Conservation (phyloP, 2,329 filamentous ascomycete genomes). For the Cryphonectria japonica region DNA sequence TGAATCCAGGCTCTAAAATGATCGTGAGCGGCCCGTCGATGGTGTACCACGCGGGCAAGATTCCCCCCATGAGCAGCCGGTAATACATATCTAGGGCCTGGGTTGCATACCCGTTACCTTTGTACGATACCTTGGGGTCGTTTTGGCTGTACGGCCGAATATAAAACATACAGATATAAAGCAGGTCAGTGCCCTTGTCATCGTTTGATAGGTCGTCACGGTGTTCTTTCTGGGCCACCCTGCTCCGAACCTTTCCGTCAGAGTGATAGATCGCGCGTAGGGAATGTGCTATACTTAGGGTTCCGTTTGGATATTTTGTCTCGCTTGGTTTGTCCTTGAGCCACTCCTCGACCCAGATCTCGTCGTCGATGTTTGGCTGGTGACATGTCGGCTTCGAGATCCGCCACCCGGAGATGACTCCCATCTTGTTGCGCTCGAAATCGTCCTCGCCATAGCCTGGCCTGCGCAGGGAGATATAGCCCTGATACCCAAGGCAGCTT, state of each 20-base stretch:
- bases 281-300: not conserved
- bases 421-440: not conserved
- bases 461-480: not conserved
- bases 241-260: not conserved
- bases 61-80: not conserved
- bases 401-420: not conserved
- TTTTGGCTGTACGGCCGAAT: not conserved
- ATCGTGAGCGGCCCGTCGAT: not conserved
- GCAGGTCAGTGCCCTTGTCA: not conserved
- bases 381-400: not conserved
- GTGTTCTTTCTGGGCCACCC: not conserved
- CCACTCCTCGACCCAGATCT: not conserved
- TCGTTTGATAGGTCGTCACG: not conserved
- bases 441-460: not conserved
- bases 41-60: slow-evolving; percentile 12
- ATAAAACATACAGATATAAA: not conserved
- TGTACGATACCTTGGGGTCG: not conserved
- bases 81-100: slow-evolving; percentile 6
- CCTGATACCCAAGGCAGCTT: not conserved
- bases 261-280: not conserved
- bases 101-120: not conserved
- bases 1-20: slow-evolving; percentile 1
- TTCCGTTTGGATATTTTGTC: not conserved
- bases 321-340: not conserved
- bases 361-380: not conserved